Base-by-base conservation (phyloP, 2,329 filamentous ascomycete genomes). In the Trichoderma cornu-damae region DNA sequence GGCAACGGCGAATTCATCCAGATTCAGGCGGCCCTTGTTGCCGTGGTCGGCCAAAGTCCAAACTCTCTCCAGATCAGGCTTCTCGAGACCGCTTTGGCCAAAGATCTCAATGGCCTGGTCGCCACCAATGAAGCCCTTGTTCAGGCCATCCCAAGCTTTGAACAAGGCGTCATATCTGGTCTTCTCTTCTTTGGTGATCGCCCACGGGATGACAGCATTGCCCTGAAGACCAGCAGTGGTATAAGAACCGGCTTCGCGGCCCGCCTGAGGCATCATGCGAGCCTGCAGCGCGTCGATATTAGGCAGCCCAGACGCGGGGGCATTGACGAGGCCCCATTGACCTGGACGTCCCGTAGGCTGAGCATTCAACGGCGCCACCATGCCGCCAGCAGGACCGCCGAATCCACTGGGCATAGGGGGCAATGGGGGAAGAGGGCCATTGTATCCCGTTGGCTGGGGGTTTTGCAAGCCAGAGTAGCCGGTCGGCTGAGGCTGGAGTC, bases 251-350 rank as follows among this genome's bases (percentile, higher is more conserved):
- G 85, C 82, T 72, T 97, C 94, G 34, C 94, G 88, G 43, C 94
- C 94, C 64, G 89, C 85, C 69, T 99, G 93, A 20, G 94, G 94
- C 93, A 99, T 97, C 85, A 99, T 94, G 61, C 91, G 89, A 58
- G 90, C 87, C 67, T 96, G 90, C 50, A 99, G 76, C 20, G 90
- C 89, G 69, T 96, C 91, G 51, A 99, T 95, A 65, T 96, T 96
- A 1, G 94, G 94, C 61, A 99, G 75, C 1, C 93, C 94, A 38
- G 85, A 88, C 4, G 92, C 83, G 2, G 94, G 94, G 2, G 91
- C 89, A 72, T 99, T 99, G 30, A 97, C 94, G 55, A 97, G 83
- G n/a, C 94, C 94, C 94, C 94, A 99, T 70, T 97, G 94, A 12
- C 94, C 94, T 5, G 94, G 93, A 34, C 84, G 78, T 9, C 94